These are phyloP conservation scores for Metschnikowia reukaufii DNA, from an alignment of 805 yeast species.

Conservation along the genomic window DNA sequence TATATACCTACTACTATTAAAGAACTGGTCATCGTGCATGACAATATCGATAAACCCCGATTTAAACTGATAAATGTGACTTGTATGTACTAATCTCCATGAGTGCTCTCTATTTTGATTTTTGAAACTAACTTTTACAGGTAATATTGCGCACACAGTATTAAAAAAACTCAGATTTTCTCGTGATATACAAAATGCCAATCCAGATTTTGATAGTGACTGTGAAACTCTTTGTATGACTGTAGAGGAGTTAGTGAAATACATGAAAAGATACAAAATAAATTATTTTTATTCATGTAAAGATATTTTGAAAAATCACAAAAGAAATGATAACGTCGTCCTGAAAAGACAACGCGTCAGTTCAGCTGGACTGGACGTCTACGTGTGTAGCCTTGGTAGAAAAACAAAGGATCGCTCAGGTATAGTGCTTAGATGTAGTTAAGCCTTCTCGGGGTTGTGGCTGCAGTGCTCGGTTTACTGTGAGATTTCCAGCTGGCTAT, in stretches of 20 bases:
- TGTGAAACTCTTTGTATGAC: background rate
- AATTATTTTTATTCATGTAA: background rate
- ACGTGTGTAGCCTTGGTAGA: background rate
- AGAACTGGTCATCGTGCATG: too few relatives aligned
- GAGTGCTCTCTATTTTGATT: background rate
- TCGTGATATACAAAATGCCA: background rate
- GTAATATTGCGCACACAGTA: background rate
- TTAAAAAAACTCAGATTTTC: background rate
- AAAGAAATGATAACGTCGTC: background rate
- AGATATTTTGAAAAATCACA: background rate
- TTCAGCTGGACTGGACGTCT: constrained; percentile 1
- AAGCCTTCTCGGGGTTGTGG: background rate
- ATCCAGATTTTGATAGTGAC: background rate
- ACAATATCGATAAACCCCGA: too few relatives aligned
- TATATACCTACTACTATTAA: too few relatives aligned
- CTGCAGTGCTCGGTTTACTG: background rate
- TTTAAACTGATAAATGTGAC: too few relatives aligned
- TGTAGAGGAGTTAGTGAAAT: background rate
- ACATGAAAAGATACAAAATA: background rate
- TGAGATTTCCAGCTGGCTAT: background rate
- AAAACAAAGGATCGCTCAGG: background rate
- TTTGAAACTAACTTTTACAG: background rate
- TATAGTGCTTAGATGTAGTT: background rate
- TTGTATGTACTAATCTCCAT: background rate
- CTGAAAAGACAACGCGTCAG: background rate